phyloP scores from a whole-genome alignment of 164 flowering plant species.

The Tetracentron sinense region DNA sequence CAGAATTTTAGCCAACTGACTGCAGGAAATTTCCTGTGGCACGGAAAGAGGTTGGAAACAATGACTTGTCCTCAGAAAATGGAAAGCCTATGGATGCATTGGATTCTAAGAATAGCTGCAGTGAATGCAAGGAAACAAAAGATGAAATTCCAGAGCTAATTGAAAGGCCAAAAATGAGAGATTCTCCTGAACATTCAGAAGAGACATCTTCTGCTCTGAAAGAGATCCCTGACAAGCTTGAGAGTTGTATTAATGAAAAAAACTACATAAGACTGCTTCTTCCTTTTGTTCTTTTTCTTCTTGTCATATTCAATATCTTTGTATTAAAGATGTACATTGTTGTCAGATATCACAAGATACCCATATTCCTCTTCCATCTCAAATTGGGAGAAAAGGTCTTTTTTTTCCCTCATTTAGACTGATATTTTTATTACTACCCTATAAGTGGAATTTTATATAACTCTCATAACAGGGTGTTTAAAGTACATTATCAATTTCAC shows the following conservation, averaged over 20 bases:
- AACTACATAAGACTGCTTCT: too few relatives aligned
- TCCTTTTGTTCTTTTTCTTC: not conserved
- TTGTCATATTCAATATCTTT: not conserved
- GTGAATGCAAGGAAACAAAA: slow-evolving; percentile 20
- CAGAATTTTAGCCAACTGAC: slow-evolving; percentile 14
- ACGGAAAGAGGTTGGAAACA: slow-evolving; percentile 24
- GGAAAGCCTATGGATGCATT: slow-evolving; percentile 11
- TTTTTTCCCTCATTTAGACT: not conserved
- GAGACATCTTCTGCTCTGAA: slow-evolving; percentile 21
- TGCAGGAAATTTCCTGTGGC: slow-evolving; percentile 5
- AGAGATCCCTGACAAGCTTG: slow-evolving; percentile 18
- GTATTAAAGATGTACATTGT: slow-evolving; percentile 1
- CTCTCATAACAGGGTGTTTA: too few relatives aligned
- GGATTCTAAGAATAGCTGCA: slow-evolving; percentile 15
- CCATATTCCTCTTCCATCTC: slow-evolving; percentile 12
- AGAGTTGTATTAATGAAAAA: slow-evolving; percentile 12
- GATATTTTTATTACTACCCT: not conserved
- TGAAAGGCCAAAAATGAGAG: slow-evolving; percentile 9
- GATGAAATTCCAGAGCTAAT: slow-evolving; percentile 14
- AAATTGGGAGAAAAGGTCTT: slow-evolving; percentile 23
- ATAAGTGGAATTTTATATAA: too few relatives aligned
- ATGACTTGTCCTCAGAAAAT: slow-evolving; percentile 21
- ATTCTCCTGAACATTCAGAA: slow-evolving; percentile 26
- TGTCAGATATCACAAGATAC: slow-evolving; percentile 22
- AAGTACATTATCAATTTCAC: not conserved